These are phyloP conservation scores for Solanum lycopersicoides DNA, from an alignment of 257 asterid species.

Conservation along the genomic window DNA sequence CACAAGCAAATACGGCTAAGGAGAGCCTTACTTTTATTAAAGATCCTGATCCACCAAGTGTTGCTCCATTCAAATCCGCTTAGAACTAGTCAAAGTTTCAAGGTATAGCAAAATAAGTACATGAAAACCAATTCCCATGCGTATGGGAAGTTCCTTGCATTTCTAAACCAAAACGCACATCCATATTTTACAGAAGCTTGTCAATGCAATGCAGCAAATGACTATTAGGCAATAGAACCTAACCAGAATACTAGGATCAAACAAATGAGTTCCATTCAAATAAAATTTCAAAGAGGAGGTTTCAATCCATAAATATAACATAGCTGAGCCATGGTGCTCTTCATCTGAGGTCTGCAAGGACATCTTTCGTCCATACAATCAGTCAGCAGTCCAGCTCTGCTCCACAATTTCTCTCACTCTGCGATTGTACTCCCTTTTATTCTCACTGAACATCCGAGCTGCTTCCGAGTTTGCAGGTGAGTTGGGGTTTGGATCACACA, in stretches of 20 bases:
- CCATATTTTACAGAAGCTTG: slow-evolving; percentile 20
- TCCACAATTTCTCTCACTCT: slow-evolving; percentile 70
- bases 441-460: slow-evolving; percentile 80
- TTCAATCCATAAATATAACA: slow-evolving; percentile 4
- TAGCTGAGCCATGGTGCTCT: background rate
- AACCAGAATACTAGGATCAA: background rate
- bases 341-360: background rate
- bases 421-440: slow-evolving; percentile 70
- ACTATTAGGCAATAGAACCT: slow-evolving; percentile 7
- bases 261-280: slow-evolving; percentile 5
- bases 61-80: background rate
- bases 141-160: background rate
- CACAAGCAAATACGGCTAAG: background rate
- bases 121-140: background rate
- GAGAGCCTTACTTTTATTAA: background rate
- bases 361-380: background rate
- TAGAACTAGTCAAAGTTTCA: background rate
- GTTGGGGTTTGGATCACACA: slow-evolving; percentile 87
- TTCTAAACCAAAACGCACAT: background rate
- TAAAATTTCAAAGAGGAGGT: slow-evolving; percentile 2
- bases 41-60: background rate
- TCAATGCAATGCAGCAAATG: slow-evolving; percentile 11
- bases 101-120: background rate
- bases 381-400: slow-evolving; percentile 92
- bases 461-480: slow-evolving; percentile 91